These are phyloP conservation scores for Trichomonascaceae sp. DNA, from an alignment of 1,139 yeast species.

Conservation along the genomic window DNA sequence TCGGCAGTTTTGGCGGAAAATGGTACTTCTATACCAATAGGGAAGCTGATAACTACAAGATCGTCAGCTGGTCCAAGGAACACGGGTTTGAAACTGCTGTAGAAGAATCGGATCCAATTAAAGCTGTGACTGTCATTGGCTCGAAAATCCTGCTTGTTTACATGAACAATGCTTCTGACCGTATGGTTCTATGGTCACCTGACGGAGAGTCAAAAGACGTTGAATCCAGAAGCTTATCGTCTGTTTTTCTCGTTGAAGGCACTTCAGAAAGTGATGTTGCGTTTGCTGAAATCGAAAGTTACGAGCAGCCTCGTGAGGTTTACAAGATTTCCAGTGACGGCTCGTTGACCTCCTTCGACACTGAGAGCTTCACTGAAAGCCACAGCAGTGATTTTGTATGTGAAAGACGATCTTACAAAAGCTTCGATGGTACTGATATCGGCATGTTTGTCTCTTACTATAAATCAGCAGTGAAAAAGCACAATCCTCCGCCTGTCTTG, in stretches of 20 bases:
- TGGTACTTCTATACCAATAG: constrained; percentile 8
- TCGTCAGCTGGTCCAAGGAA: constrained; percentile 5
- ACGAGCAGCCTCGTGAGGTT: constrained; percentile 1
- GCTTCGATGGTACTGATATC: constrained; percentile 7
- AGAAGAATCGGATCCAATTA: constrained; percentile 1
- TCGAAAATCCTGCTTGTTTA: constrained; percentile 5
- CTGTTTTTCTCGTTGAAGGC: not conserved
- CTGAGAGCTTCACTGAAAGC: not conserved
- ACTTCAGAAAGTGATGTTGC: constrained; percentile 1
- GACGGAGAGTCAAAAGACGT: not conserved
- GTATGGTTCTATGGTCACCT: constrained; percentile 2
- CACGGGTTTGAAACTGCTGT: constrained; percentile 4
- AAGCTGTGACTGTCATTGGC: constrained; percentile 1
- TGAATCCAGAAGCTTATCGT: constrained; percentile 2
- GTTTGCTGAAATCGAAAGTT: constrained; percentile 8
- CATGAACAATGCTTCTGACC: constrained; percentile 7
- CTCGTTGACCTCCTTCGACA: not conserved
- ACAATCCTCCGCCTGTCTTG: constrained; percentile 7
- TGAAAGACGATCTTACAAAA: constrained; percentile 4
- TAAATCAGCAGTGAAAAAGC: not conserved
- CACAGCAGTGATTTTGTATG: constrained; percentile 5
- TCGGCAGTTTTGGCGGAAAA: constrained; percentile 4
- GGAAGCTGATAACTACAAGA: constrained; percentile 2
- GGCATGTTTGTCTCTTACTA: constrained; percentile 10
- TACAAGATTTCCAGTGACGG: not conserved